These are phyloP conservation scores for Arachnomyces sp. DNA, from an alignment of 2,329 filamentous ascomycete genomes.

Conservation along the genomic window DNA sequence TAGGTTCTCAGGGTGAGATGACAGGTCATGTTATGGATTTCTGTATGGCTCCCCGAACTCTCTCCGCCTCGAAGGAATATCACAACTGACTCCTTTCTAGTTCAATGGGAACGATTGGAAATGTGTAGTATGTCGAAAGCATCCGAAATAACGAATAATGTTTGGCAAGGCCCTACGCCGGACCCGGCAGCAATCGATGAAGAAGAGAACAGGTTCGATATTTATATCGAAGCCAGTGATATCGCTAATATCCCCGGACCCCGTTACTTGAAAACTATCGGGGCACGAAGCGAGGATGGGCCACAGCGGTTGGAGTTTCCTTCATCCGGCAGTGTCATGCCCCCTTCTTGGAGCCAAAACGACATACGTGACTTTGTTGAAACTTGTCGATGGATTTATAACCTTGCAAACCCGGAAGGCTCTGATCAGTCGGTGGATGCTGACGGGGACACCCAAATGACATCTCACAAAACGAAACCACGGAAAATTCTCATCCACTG, in stretches of 20 bases:
- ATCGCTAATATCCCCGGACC: constrained; percentile 68
- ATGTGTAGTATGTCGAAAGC: constrained; percentile 91
- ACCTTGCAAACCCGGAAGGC: constrained; percentile 60
- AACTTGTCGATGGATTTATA: constrained; percentile 84
- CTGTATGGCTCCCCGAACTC: constrained; percentile 38
- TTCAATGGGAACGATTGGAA: constrained; percentile 77
- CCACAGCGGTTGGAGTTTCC: constrained; percentile 70
- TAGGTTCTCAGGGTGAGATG: constrained; percentile 62
- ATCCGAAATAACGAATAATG: constrained; percentile 80
- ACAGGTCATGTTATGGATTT: constrained; percentile 82
- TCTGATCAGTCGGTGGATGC: constrained; percentile 34
- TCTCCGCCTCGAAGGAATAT: not conserved
- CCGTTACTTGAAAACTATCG: constrained; percentile 56
- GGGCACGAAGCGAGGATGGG: constrained; percentile 46
- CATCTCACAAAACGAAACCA: constrained; percentile 31
- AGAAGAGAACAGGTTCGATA: constrained; percentile 59
- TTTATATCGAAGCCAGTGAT: constrained; percentile 85
- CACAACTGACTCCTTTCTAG: constrained; percentile 24
- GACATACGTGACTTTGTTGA: constrained; percentile 80
- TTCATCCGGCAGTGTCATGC: constrained; percentile 85
- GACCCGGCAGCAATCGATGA: constrained; percentile 36
- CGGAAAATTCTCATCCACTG: constrained; percentile 84
- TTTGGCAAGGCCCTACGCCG: constrained; percentile 83
- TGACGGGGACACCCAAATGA: constrained; percentile 53
- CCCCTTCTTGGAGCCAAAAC: constrained; percentile 71